Evolutionary conservation across 2,329 filamentous ascomycete genomes (phyloP).

Genomic region (Anthostomella pinea): DNA sequence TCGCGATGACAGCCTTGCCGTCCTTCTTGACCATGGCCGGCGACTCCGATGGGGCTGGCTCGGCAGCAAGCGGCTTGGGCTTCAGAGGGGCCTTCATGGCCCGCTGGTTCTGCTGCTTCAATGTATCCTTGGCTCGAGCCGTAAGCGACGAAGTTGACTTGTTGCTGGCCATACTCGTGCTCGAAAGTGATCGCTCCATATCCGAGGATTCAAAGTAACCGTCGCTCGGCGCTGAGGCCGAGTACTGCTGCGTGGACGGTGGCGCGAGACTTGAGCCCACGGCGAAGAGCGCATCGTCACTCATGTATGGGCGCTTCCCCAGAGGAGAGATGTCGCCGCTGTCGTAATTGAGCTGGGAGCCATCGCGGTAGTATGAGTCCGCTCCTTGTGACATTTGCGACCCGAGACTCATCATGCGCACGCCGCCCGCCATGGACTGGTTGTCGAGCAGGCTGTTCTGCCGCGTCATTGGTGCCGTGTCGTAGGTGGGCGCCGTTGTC

Average conservation of each 20-base stretch:
- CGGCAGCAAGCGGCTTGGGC: conserved; percentile 41
- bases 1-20: conserved; percentile 42
- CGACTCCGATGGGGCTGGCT: conserved; percentile 24
- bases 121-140: conserved; percentile 46
- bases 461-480: conserved; percentile 33
- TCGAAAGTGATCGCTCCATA: conserved; percentile 51
- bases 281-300: conserved; percentile 32
- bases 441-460: conserved; percentile 33
- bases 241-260: conserved; percentile 29
- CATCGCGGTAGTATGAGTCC: conserved; percentile 23
- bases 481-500: conserved; percentile 33
- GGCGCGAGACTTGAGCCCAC: conserved; percentile 37
- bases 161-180: conserved; percentile 39
- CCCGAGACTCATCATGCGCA: conserved; percentile 32
- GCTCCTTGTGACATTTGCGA: conserved; percentile 33
- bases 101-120: conserved; percentile 44
- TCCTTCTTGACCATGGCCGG: conserved; percentile 34
- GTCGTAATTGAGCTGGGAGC: conserved; percentile 19
- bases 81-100: conserved; percentile 38
- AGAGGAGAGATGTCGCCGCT: conserved; percentile 26
- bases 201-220: conserved; percentile 31
- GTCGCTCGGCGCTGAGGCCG: conserved; percentile 27
- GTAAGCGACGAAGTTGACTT: conserved; percentile 46
- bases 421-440: conserved; percentile 26
- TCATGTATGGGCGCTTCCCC: conserved; percentile 24